Evolutionary conservation across 495 filamentous ascomycete genomes (phyloP).

Genomic region (Penicillium verhagenii): DNA sequence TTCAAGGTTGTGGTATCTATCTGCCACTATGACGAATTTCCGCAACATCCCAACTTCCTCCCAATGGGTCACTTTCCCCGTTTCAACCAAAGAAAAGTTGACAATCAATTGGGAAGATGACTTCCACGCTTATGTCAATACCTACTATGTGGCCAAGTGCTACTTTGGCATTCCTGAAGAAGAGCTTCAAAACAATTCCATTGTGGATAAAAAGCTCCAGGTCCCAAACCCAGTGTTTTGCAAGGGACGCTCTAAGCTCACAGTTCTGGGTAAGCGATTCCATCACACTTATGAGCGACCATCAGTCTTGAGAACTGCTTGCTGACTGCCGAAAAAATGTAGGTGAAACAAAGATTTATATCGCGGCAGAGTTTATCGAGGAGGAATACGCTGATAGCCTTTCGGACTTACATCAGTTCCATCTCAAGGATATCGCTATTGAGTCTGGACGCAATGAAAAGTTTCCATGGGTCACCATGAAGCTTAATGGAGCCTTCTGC

Average conservation of each 20-base stretch:
- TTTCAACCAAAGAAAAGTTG: background rate
- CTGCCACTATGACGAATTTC: background rate
- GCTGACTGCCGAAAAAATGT: background rate
- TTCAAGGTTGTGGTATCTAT: too few species aligned
- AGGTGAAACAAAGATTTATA: background rate
- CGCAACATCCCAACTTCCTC: background rate
- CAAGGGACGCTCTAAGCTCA: background rate
- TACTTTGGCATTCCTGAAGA: background rate
- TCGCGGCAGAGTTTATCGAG: background rate
- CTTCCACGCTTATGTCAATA: background rate
- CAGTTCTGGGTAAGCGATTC: background rate
- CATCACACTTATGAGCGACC: too few species aligned
- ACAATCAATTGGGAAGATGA: background rate
- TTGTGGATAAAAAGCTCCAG: background rate
- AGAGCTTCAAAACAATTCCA: background rate
- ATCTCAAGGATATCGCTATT: background rate
- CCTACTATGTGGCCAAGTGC: background rate
- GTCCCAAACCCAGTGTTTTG: background rate
- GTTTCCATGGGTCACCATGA: background rate
- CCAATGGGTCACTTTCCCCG: background rate
- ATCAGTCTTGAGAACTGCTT: background rate
- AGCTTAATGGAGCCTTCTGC: background rate
- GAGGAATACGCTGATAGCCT: background rate
- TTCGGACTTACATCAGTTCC: background rate
- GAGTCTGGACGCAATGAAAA: background rate